A percentile compares a stretch with the other conserved stretches of the same genome.
Conservation (phyloP, 1,284 basidiomycete genomes). For the Rhodotorula sp. region DNA sequence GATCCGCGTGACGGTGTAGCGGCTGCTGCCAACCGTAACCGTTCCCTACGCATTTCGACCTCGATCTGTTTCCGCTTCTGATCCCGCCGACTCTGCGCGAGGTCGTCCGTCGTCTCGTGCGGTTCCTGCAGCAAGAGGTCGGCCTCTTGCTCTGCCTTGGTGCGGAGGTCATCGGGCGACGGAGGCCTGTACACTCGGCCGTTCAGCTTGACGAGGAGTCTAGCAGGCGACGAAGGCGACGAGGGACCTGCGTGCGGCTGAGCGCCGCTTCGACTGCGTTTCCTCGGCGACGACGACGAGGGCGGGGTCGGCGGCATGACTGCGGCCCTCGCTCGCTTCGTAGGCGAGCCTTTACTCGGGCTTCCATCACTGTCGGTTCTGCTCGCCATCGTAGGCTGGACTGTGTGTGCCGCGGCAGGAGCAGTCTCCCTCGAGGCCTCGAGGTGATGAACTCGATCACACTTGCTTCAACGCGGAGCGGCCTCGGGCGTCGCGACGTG, state of each 20-base stretch:
- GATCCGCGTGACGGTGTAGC: constrained; percentile 3
- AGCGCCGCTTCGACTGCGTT: constrained; percentile 1
- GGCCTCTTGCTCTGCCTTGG: constrained; percentile 19
- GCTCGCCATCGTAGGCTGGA: too few relatives aligned
- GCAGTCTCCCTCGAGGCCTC: too few relatives aligned
- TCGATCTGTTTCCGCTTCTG: constrained; percentile 24
- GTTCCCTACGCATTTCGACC: constrained; percentile 17
- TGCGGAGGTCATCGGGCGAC: constrained; percentile 13
- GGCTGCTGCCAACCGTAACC: neutral
- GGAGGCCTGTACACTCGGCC: constrained; percentile 38
- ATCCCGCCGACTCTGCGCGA: constrained; percentile 8
- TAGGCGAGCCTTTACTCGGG: too few relatives aligned
- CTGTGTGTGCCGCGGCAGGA: too few relatives aligned
- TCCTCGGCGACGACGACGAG: constrained; percentile 1
- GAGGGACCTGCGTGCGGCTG: neutral
- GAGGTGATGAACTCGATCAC: too few relatives aligned
- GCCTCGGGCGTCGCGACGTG: too few relatives aligned
- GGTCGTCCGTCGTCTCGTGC: constrained; percentile 31
- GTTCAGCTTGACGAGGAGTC: constrained; percentile 31
- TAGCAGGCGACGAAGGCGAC: constrained; percentile 6
- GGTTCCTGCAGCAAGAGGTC: constrained; percentile 30
- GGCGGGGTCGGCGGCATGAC: constrained; percentile 13
- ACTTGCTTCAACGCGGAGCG: too few relatives aligned
- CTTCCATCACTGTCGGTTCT: too few relatives aligned
- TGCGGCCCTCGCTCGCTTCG: neutral